Base-by-base conservation (phyloP, 768 basidiomycete genomes). In the Naganishia vishniacii region DNA sequence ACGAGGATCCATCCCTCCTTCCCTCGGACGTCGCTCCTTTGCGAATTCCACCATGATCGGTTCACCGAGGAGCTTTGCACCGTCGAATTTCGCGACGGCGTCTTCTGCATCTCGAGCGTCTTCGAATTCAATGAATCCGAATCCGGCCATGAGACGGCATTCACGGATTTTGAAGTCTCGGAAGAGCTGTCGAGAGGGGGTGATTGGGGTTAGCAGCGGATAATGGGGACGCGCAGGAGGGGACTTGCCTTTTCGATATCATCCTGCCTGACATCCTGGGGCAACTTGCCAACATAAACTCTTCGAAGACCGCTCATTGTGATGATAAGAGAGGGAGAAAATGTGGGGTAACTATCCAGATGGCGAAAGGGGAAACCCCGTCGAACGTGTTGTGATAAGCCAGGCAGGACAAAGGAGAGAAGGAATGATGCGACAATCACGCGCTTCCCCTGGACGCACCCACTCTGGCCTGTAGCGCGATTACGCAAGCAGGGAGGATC, bases 41-140 rank as follows among this genome's bases (percentile, higher is more conserved):
- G 94, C 91, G 73, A 91, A 91, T 76, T 99, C 91, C 47, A 99
- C 91, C 15, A 95, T 88, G 67, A 99, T 89, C 74, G 65, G 23
- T 63, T 15, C 53, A 9, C 53, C 6, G 44, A 44, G 41, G 26
- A 60, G 42, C 18, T 47, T 46, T 4, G 45, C 45, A 16, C 59
- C 42, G 48, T 62, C 46, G 37, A 16, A 49, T n/a, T 46, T 56
- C 2, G 84, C 81, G 20, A 94, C 84, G 41, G 90, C 93, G 75
- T 97, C 91, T 73, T 98, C 93, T 7, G 94, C 94, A 69, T 99
- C 95, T 80, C 88, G 86, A 20, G 87, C 77, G 71, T 81, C 88
- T 76, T 94, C 94, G 73, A 95, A 98, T 78, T 98, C 94, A 69
- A 97, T 85, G 76, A 99, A 99, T 62, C 92, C 95, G 72, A 95